These are phyloP conservation scores for Endocalyx cinctus DNA, from an alignment of 2,329 filamentous ascomycete genomes.

Conservation along the genomic window DNA sequence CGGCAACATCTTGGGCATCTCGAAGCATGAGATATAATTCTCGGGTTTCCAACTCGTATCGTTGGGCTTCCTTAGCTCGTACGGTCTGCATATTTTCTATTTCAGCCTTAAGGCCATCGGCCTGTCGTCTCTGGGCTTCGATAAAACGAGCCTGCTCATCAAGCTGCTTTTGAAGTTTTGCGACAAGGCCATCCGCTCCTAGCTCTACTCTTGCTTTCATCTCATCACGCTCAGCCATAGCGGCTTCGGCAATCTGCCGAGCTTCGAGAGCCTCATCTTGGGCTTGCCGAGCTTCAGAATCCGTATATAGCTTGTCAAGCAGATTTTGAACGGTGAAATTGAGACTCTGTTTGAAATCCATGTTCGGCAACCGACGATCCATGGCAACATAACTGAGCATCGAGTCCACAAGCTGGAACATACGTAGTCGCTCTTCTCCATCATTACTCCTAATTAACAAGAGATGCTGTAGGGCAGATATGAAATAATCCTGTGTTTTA, in stretches of 20 bases:
- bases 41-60: constrained; percentile 92
- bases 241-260: constrained; percentile 88
- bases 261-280: constrained; percentile 88
- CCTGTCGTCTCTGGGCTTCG: constrained; percentile 79
- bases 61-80: constrained; percentile 83
- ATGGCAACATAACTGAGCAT: constrained; percentile 99
- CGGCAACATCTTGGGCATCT: constrained; percentile 93
- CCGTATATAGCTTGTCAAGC: constrained; percentile 92
- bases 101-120: constrained; percentile 83
- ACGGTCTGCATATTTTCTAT: constrained; percentile 81
- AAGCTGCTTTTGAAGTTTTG: constrained; percentile 88
- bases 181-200: constrained; percentile 88
- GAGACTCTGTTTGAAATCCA: constrained; percentile 95
- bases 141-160: constrained; percentile 90
- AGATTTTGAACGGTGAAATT: constrained; percentile 97
- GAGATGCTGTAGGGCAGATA: constrained; percentile 92
- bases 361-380: constrained; percentile 90
- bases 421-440: constrained; percentile 82
- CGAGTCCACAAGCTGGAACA: constrained; percentile 97
- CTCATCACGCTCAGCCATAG: constrained; percentile 94
- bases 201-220: constrained; percentile 84
- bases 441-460: constrained; percentile 88
- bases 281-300: constrained; percentile 88
- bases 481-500: constrained; percentile 89
- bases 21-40: constrained; percentile 98